Base-by-base conservation (phyloP, 169 alveolate genomes). In the Sarcocystis neurona region DNA sequence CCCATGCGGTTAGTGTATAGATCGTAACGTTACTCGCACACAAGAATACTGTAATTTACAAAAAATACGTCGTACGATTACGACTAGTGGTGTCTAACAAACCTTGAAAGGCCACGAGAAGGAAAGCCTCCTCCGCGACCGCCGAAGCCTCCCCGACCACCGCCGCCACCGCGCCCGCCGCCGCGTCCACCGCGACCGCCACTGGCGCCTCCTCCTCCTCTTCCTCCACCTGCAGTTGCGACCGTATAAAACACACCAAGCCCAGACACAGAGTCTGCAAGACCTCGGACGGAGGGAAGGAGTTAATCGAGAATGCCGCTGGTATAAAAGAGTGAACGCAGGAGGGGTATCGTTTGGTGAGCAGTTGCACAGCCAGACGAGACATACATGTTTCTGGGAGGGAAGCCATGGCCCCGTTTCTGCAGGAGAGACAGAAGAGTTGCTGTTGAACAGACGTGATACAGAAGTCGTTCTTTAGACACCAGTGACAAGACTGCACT, bases 101-200 rank as follows among this genome's bases (percentile, higher is more conserved):
- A 72, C 82, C 23, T 39, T 27, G 41, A 72, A 34, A 56, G 41
- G 20, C 82, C 82, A 27, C 82, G 39, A 0, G 82, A 6, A 10
- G 53, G 34, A 39, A 72, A 72, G 56, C 82, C 75, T 60, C 56
- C 85, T 34, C 74, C 34, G 56, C n/a, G 41, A 48, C 93, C 89
- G 56, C 93, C 85, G 12, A 84, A 39, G 47, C 89, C 89, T 8
- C 88, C 82, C 10, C 91, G 48, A 10, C 89, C 91, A 47, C 93
- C 84, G 20, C 87, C 91, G 30, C 89, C 88, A 39, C 80, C 58
- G 50, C 88, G 79, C 41, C 90, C 90, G 48, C 90, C 63, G 66
- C 79, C 50, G 32, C 84, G 70, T 34, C 88, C 72, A 46, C 79
- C 89, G 15, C 89, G 74, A 37, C 85, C 87, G 23, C 87, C 85